A percentile compares a stretch with the other conserved stretches of the same genome.
These are phyloP conservation scores for Tylopilus vinaceipallidus DNA, from an alignment of 768 basidiomycete species.

Conservation along the genomic window DNA sequence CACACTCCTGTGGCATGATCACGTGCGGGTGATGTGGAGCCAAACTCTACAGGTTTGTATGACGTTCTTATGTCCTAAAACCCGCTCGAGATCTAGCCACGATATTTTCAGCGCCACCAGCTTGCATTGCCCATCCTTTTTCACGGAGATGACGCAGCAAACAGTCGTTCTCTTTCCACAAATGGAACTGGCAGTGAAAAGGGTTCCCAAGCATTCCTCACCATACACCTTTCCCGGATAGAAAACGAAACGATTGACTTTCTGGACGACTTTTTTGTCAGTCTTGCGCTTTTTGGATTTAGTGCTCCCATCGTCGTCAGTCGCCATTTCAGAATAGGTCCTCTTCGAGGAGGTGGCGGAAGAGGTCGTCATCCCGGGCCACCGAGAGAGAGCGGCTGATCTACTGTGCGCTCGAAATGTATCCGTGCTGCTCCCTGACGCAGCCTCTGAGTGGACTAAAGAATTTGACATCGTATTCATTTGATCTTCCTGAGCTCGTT, in stretches of 20 bases:
- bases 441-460: too few relatives aligned
- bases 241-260: background rate
- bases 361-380: too few relatives aligned
- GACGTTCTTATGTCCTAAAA: background rate
- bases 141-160: background rate
- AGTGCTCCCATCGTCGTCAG: background rate
- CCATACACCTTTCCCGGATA: slow-evolving; percentile 6
- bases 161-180: slow-evolving; percentile 12
- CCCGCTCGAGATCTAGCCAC: slow-evolving; percentile 8
- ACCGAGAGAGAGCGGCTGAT: background rate
- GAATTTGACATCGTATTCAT: too few relatives aligned
- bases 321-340: background rate
- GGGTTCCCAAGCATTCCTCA: background rate
- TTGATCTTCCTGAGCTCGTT: too few relatives aligned
- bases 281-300: background rate
- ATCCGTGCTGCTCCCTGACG: background rate
- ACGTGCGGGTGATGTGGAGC: background rate
- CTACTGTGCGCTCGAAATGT: slow-evolving; percentile 13
- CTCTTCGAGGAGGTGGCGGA: slow-evolving; percentile 4
- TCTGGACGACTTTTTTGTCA: background rate
- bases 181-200: slow-evolving; percentile 11
- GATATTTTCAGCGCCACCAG: slow-evolving; percentile 2
- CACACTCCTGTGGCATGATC: background rate
- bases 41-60: background rate
- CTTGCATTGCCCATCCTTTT: background rate